Base-by-base conservation (phyloP, 139 green algal species). In the Spirogloea muscicola region DNA sequence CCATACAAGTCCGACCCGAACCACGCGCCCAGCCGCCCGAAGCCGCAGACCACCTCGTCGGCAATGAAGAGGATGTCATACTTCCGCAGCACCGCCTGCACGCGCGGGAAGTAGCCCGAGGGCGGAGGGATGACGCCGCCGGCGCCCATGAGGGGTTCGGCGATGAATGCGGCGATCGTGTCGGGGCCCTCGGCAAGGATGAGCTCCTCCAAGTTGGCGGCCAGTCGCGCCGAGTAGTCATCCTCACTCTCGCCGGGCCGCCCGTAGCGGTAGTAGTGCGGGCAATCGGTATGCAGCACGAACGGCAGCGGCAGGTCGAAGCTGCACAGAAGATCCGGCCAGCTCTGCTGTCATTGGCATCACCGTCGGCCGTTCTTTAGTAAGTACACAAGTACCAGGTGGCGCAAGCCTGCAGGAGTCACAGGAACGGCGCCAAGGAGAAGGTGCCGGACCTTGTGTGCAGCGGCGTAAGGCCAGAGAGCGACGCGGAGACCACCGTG, bases 101-200 rank as follows among this genome's bases (percentile, higher is more conserved):
- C 6, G 21, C 7, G 66, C n/a, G n/a, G n/a, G n/a, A n/a, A 84
- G 41, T 84, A 84, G 0, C 65, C 66, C 6, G 49, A 31, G 21
- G 79, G 79, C 7, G 79, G 79, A 1, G 55, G 65, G 46, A 84
- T 85, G 49, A 84, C 79, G 21, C 79, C 79, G 16, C 79, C 79
- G 0, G 79, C 79, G 13, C 79, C 79, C 77, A 83, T 80, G 21
- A 84, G 25, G 1, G 79, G 79, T 57, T 84, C 79, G 31, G 57
- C 79, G 42, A 85, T 74, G 44, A 84, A 85, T 4, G 79, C 79
- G 16, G 76, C 77, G 36, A 84, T 73, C 25, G 77, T 84, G 21
- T 84, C 76, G 2, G 74, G 36, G 44, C 79, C 79, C 33, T 84
- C 79, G 10, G 34, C 48, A 29, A 61, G 27, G 40, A 84, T 84